Percentiles rank a stretch among this genome's conserved stretches.
Evolutionary conservation across 106 monocot species (phyloP).

Genomic region (Dendrobium catenatum): DNA sequence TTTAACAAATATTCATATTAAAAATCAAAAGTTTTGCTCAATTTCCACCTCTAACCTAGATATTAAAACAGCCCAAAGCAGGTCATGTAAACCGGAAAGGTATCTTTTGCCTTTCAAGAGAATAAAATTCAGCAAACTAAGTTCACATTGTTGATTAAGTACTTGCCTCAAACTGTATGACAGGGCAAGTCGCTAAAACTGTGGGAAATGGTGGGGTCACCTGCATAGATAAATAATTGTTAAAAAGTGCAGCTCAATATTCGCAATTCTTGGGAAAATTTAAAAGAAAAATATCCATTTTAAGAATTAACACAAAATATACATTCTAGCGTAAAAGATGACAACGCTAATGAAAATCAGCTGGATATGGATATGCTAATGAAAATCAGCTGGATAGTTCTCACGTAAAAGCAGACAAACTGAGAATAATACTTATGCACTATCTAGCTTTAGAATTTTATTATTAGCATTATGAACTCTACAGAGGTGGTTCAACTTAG

Average conservation of each 20-base stretch:
- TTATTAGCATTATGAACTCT: no score
- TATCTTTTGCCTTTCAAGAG: not conserved
- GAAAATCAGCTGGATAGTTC: no score
- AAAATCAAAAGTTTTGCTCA: not conserved
- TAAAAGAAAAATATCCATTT: not conserved
- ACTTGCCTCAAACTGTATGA: conserved; percentile 88
- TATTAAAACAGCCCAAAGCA: not conserved
- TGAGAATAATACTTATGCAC: no score
- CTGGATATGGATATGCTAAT: no score
- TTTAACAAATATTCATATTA: not conserved
- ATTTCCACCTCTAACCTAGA: not conserved
- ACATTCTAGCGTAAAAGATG: no score
- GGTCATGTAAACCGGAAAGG: not conserved
- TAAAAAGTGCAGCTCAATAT: not conserved
- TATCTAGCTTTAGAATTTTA: no score
- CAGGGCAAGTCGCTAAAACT: conserved; percentile 69
- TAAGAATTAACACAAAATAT: not conserved
- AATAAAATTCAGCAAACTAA: not conserved
- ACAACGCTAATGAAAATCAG: no score
- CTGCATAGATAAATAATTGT: conserved; percentile 37
- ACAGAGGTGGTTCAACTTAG: no score
- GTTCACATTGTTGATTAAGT: not conserved
- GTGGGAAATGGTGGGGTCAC: conserved; percentile 88
- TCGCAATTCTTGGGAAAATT: not conserved
- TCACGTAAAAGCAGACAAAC: no score